A percentile compares a stretch with the other conserved stretches of the same genome.
Conservation (phyloP, 331 rosid species). For the Arachis monticola region DNA sequence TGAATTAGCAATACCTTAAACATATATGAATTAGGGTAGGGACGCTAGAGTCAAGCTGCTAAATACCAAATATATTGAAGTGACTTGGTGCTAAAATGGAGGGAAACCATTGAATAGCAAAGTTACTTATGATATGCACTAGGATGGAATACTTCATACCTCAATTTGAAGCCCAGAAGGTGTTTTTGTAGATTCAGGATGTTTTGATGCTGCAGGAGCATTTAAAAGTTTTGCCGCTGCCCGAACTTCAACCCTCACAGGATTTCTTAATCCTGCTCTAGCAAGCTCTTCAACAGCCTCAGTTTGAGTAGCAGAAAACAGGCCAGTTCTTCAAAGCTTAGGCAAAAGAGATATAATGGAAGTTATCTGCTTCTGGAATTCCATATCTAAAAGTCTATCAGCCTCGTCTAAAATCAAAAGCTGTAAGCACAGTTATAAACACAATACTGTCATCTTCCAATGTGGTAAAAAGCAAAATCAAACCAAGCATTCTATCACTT, state of each 20-base stretch:
- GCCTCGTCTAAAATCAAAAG: slow-evolving; percentile 86
- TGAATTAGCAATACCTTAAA: slow-evolving; percentile 33
- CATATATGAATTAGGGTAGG: slow-evolving; percentile 22
- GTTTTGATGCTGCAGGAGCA: slow-evolving; percentile 46
- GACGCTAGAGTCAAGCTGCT: slow-evolving; percentile 10
- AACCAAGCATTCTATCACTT: slow-evolving; percentile 14
- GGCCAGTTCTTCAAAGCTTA: slow-evolving; percentile 90
- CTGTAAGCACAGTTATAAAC: slow-evolving; percentile 45
- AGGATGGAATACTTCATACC: slow-evolving; percentile 43
- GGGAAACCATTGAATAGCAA: slow-evolving; percentile 29
- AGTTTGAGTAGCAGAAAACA: slow-evolving; percentile 95
- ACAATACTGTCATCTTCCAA: slow-evolving; percentile 29
- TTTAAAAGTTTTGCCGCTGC: slow-evolving; percentile 60
- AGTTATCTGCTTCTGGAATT: slow-evolving; percentile 80
- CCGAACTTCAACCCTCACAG: slow-evolving; percentile 82
- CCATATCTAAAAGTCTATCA: slow-evolving; percentile 85
- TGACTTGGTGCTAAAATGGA: slow-evolving; percentile 1
- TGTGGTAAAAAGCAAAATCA: not conserved
- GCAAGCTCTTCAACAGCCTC: slow-evolving; percentile 91
- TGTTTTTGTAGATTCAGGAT: slow-evolving; percentile 63
- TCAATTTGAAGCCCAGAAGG: slow-evolving; percentile 84
- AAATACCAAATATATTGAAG: slow-evolving; percentile 5
- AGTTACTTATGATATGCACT: slow-evolving; percentile 10
- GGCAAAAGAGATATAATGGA: slow-evolving; percentile 75
- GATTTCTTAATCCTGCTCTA: slow-evolving; percentile 92